Evolutionary conservation across 108 stramenopile genomes (phyloP), one percentile per base, ranked within the genome.

Genomic region (Aureococcus anophagefferens): DNA sequence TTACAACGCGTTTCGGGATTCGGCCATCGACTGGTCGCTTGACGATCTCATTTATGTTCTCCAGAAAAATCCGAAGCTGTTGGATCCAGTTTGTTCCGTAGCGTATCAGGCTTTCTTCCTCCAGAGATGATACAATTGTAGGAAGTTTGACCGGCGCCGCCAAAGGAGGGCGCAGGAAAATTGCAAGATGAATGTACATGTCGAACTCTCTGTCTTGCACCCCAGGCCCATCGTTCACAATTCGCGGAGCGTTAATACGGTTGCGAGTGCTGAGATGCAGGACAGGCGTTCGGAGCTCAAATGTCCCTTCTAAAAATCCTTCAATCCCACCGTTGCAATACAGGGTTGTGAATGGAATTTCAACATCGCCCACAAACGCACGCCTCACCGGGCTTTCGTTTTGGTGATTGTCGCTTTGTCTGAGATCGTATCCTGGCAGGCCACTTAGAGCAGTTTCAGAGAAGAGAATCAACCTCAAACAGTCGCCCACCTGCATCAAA

Each of bases 291-390:
- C 51, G 17, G 17, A 59, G 25, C 3, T 11, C 7, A 25, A 59
- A 59, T 16, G 17, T 18, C 1, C 51, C 51, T 1, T 59, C 51
- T 1, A 59, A 16, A 11, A 9, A 59, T 16, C 51, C 45, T 33
- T 65, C 33, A 4, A 90, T 65, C 21, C 80, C 68, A 18, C 88
- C 87, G 32, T 80, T 75, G 14, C 33, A 65, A 68, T 87, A 85
- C 21, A 90, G 65, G 17, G 87, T 85, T 30, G 44, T 63, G 64
- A 91, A 84, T 16, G 86, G 88, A 0, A 91, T 63, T 15, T 73
- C 72, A 5, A 84, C 64, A 35, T 76, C 74, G 5, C 89, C 90
- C 0, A 91, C 68, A 76, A 81, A 91, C 37, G 89, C 89, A 30
- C 21, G 28, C 16, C 40, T 44, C 9, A 13, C n/a, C n/a, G n/a